Conservation (phyloP, 257 asterid genomes). For the Buddleja alternifolia region DNA sequence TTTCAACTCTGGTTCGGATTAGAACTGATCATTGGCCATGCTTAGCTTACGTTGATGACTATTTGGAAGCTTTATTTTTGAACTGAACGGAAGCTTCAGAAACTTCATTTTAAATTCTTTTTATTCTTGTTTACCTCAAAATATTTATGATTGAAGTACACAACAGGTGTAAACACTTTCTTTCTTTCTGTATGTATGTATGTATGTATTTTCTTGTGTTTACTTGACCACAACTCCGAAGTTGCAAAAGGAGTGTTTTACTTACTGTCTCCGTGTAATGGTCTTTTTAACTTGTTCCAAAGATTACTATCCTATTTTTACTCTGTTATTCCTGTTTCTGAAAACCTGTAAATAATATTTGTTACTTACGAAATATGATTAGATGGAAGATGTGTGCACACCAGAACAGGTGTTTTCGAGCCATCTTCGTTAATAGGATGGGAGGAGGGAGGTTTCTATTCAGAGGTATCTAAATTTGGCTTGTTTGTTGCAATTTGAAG, state of each 20-base stretch:
- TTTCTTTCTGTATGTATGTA: no score
- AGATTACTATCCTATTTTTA: not conserved
- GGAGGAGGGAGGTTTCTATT: no score
- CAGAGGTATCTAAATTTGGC: no score
- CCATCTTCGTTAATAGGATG: no score
- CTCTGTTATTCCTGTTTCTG: not conserved
- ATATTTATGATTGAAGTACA: conserved; percentile 21
- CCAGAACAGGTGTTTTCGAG: no score
- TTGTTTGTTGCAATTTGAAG: no score
- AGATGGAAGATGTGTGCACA: no score
- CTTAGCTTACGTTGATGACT: conserved; percentile 92
- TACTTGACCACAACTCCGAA: not conserved
- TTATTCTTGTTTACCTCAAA: conserved; percentile 27
- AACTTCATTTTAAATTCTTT: conserved; percentile 27
- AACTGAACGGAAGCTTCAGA: no score
- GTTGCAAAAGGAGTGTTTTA: not conserved
- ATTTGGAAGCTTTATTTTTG: conserved; percentile 78
- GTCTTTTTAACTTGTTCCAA: not conserved
- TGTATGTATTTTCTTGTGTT: conserved; percentile 14
- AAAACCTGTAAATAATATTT: not conserved
- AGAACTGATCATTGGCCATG: conserved; percentile 99
- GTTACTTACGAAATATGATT: no score
- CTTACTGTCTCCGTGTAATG: not conserved
- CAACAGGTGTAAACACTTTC: conserved; percentile 23
- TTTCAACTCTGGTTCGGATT: conserved; percentile 80